A percentile compares a stretch with the other conserved stretches of the same genome.
phyloP scores from a whole-genome alignment of 2,329 filamentous ascomycete species.

The Stachybotrys echinatus region DNA sequence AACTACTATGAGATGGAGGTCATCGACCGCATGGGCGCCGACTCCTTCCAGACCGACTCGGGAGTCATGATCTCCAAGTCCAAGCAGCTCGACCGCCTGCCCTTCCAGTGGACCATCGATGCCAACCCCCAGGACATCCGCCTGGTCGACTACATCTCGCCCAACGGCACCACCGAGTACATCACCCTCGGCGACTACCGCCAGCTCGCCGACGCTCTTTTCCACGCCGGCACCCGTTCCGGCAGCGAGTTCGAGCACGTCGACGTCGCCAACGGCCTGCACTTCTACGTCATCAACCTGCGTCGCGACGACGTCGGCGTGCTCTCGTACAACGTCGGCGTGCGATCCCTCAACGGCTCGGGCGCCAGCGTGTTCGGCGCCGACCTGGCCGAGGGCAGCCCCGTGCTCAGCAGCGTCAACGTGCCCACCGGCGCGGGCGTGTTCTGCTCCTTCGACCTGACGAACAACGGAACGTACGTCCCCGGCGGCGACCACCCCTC shows the following conservation, averaged over 20 bases:
- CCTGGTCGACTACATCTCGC: conserved; percentile 43
- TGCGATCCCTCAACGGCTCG: conserved; percentile 32
- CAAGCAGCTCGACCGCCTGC: conserved; percentile 35
- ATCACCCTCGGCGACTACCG: conserved; percentile 48
- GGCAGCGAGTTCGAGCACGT: conserved; percentile 44
- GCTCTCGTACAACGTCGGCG: conserved; percentile 43
- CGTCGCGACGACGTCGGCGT: conserved; percentile 35
- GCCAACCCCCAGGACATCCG: conserved; percentile 48
- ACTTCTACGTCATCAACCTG: conserved; percentile 43
- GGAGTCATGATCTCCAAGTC: conserved; percentile 51
- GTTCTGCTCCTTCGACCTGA: conserved; percentile 40
- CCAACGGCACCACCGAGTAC: conserved; percentile 40
- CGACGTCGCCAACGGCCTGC: conserved; percentile 40
- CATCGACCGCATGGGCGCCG: conserved; percentile 47
- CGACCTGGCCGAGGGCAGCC: conserved; percentile 28
- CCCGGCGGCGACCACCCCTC: conserved; percentile 18
- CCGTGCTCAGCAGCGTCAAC: conserved; percentile 14
- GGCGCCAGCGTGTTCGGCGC: conserved; percentile 22
- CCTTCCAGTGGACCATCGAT: conserved; percentile 51
- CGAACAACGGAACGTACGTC: conserved; percentile 35
- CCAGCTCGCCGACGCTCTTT: conserved; percentile 47
- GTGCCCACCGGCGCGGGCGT: conserved; percentile 25
- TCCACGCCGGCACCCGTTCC: conserved; percentile 47
- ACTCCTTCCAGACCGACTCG: conserved; percentile 44
- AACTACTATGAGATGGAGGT: conserved; percentile 49